Conservation (phyloP, 129 eudicot genomes). For the Ambrosia trifida region DNA sequence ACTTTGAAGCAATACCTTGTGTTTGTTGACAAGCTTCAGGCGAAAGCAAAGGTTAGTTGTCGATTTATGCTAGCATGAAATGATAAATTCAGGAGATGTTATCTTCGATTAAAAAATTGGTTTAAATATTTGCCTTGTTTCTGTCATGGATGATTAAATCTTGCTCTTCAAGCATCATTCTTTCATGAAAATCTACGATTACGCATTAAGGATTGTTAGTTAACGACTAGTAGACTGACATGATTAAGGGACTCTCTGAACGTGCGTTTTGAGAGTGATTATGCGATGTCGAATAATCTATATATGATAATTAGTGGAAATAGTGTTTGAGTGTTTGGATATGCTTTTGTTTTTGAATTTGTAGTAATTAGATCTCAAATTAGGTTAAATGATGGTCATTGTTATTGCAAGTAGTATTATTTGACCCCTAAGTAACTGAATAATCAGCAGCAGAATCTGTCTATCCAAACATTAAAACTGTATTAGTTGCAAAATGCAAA, state of each 20-base stretch:
- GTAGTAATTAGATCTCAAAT: neutral
- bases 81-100: neutral
- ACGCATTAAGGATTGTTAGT: neutral
- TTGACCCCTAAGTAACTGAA: no score
- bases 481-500: neutral
- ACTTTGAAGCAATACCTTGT: constrained; percentile 77
- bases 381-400: neutral
- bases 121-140: neutral
- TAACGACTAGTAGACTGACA: neutral
- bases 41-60: constrained; percentile 68
- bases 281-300: neutral
- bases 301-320: neutral
- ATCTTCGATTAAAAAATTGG: neutral
- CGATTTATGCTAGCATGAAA: neutral
- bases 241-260: neutral
- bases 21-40: constrained; percentile 66
- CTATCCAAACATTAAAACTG: neutral
- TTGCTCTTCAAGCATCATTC: neutral
- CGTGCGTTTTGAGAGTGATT: neutral
- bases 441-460: neutral
- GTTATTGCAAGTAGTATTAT: no score
- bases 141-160: neutral
- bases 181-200: neutral
- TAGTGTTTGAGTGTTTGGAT: neutral
- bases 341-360: neutral